Base-by-base conservation (phyloP, 352 stramenopile species). In the Phytophthora rubi region DNA sequence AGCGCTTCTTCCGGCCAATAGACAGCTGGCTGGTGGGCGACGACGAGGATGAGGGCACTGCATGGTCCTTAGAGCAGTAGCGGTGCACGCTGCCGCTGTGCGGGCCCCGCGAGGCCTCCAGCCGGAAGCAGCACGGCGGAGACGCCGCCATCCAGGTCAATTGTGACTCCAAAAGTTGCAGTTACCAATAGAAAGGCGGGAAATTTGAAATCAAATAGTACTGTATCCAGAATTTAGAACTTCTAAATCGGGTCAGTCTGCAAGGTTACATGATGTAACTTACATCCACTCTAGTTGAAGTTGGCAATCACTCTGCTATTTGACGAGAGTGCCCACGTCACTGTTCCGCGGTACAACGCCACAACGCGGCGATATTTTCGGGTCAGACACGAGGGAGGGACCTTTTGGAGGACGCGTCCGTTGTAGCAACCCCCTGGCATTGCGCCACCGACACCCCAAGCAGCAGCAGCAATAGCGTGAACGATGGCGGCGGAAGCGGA, bases 1-100 rank as follows among this genome's bases (percentile, higher is more conserved):
- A 89, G n/a, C 58, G 48, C 57, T 80, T 76, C 23, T 77, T 80
- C 18, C 83, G 81, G 13, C 83, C 83, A 3, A 91, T 77, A n/a
- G 47, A 55, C 16, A 88, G 81, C 37, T 45, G 26, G 2, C 16
- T 26, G 10, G 18, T 16, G 15, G 10, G 6, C 21, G 54, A 9
- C 52, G 70, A 56, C 5, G 52, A 10, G 0, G 18, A 12, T 18
- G 48, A 33, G 26, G 39, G 10, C 42, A 32, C 37, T 18, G 21
- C 33, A 12, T 12, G 33, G 33, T 39, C 33, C 10, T 55, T 39
- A 57, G 23, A 45, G 49, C 65, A 80, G 32, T 75, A 54, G 35
- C 55, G 35, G 62, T 61, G 26, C 13, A 59, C 49, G 2, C 48
- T 6, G 35, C 55, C 69, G 12, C 16, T 56, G 59, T 78, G 75